Evolutionary conservation across 129 eudicot species (phyloP).

Genomic region (Scalesia atractyloides): DNA sequence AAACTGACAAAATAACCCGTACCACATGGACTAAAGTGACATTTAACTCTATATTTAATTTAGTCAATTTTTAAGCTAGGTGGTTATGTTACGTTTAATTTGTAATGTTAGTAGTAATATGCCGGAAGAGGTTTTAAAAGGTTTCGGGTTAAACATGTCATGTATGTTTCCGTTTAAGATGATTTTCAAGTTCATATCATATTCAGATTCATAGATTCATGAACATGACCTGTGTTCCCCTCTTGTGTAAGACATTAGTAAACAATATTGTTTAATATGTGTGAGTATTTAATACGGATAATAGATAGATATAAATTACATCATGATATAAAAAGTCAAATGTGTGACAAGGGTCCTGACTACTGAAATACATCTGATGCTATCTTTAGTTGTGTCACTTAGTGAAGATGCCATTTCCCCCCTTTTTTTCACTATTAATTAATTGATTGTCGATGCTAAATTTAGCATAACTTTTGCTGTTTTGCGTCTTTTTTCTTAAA

Average conservation of each 20-base stretch:
- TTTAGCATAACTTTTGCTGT: neutral
- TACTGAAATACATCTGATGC: constrained; percentile 15
- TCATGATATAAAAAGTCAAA: constrained; percentile 23
- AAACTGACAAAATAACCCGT: no score
- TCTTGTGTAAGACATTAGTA: no score
- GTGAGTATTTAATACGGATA: no score
- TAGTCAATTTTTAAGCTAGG: neutral
- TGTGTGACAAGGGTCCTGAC: constrained; percentile 29
- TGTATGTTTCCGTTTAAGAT: no score
- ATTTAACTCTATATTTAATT: no score
- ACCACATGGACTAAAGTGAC: no score
- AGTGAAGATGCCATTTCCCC: constrained; percentile 58
- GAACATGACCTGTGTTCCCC: no score
- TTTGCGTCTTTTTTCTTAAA: neutral
- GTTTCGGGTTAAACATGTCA: neutral
- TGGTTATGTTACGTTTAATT: neutral
- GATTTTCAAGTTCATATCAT: no score
- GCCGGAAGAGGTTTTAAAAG: no score
- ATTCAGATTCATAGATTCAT: no score
- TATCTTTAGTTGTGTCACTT: constrained; percentile 47
- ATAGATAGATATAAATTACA: neutral
- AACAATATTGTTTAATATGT: no score
- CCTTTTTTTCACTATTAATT: constrained; percentile 17
- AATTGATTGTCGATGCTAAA: neutral
- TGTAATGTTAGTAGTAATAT: no score